phyloP scores from a whole-genome alignment of 2,329 filamentous ascomycete genomes.

The Moelleriella libera region DNA sequence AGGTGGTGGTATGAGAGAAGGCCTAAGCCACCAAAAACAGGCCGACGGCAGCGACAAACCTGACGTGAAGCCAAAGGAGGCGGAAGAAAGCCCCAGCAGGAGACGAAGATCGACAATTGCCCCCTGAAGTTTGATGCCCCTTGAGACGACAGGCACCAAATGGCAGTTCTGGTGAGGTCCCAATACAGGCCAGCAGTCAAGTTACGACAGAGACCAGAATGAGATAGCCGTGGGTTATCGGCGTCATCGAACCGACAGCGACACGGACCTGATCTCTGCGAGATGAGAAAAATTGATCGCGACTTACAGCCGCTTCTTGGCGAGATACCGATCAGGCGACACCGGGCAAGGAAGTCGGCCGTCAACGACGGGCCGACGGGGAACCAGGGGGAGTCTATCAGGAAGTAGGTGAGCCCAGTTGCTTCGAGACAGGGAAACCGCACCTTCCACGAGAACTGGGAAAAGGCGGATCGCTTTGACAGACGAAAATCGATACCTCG shows the following conservation, averaged over 20 bases:
- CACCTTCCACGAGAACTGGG: no score
- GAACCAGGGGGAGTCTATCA: neutral
- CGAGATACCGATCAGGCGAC: neutral
- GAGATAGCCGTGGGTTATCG: slow-evolving; percentile 45
- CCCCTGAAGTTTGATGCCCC: neutral
- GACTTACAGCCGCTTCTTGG: neutral
- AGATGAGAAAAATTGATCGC: neutral
- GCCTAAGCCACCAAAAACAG: no score
- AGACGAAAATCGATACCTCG: no score
- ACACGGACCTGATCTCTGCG: neutral
- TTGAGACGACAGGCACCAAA: neutral
- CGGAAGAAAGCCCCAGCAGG: no score
- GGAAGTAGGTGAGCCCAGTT: no score
- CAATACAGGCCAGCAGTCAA: slow-evolving; percentile 16
- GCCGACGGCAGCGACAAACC: no score
- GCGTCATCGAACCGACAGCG: slow-evolving; percentile 31
- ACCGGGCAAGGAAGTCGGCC: neutral
- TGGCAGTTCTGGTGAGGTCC: neutral
- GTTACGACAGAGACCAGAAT: slow-evolving; percentile 38
- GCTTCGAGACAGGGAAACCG: no score
- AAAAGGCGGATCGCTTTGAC: no score
- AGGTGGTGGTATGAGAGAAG: no score
- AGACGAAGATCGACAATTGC: no score
- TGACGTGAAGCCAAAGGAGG: no score
- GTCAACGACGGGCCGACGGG: neutral